Evolutionary conservation across 805 yeast species (phyloP).

Genomic region (Metschnikowia cerradonensis): DNA sequence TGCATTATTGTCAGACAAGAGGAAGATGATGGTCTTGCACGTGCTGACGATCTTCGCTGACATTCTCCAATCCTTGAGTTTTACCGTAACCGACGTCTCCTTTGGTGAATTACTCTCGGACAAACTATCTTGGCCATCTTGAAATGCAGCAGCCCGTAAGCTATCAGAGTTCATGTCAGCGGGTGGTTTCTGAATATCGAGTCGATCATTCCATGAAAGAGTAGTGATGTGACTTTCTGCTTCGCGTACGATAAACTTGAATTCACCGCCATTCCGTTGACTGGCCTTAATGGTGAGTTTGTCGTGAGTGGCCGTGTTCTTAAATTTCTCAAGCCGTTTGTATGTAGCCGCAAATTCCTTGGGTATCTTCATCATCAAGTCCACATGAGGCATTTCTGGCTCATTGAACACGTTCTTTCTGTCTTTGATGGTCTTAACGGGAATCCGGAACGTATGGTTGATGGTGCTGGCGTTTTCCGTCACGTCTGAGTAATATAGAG

Average conservation of each 20-base stretch:
- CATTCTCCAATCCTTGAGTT: slow-evolving; percentile 63
- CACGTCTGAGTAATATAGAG: slow-evolving; percentile 51
- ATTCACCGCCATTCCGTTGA: slow-evolving; percentile 40
- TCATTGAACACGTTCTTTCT: slow-evolving; percentile 51
- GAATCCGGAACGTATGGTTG: slow-evolving; percentile 65
- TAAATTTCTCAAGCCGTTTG: slow-evolving; percentile 64
- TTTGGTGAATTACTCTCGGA: slow-evolving; percentile 20
- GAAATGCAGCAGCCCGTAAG: slow-evolving; percentile 16
- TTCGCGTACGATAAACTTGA: slow-evolving; percentile 51
- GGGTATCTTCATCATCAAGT: slow-evolving; percentile 52
- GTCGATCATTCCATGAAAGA: slow-evolving; percentile 54
- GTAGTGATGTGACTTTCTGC: slow-evolving; percentile 51
- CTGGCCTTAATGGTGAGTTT: slow-evolving; percentile 48
- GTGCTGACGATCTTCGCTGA: slow-evolving; percentile 58
- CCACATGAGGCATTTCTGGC: slow-evolving; percentile 56
- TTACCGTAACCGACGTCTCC: slow-evolving; percentile 47
- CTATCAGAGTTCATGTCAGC: slow-evolving; percentile 22
- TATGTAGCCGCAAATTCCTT: slow-evolving; percentile 49
- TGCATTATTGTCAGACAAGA: slow-evolving; percentile 54
- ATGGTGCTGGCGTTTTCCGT: slow-evolving; percentile 42
- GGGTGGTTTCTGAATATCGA: slow-evolving; percentile 41
- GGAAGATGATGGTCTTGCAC: slow-evolving; percentile 57
- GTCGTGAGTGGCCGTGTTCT: slow-evolving; percentile 38
- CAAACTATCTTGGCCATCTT: slow-evolving; percentile 5
- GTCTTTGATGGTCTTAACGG: slow-evolving; percentile 58